Conservation (phyloP, 169 alveolate genomes). For the Cryptosporidium baileyi region DNA sequence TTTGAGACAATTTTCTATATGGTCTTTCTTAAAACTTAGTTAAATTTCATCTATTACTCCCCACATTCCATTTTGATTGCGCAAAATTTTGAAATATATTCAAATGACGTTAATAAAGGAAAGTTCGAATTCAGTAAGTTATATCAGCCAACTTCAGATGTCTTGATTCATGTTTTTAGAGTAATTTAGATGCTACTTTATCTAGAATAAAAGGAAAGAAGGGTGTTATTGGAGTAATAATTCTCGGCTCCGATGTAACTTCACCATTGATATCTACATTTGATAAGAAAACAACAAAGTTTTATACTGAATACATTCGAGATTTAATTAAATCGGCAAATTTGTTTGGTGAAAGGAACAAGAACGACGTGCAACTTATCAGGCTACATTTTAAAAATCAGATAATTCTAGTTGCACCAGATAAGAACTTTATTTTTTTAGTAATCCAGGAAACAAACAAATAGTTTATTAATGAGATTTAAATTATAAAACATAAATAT, state of each 20-base stretch:
- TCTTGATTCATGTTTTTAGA: not conserved
- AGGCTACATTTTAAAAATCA: conserved; percentile 38
- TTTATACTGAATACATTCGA: not conserved
- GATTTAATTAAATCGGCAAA: conserved; percentile 28
- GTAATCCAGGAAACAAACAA: conserved; percentile 36
- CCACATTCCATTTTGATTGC: too few species aligned
- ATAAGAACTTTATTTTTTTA: conserved; percentile 22
- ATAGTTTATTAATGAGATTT: not conserved
- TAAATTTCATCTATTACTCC: too few species aligned
- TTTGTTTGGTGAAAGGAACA: not conserved
- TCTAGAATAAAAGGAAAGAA: conserved; percentile 64
- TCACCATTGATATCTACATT: conserved; percentile 52
- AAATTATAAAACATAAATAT: not conserved
- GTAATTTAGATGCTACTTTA: conserved; percentile 4
- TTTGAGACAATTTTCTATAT: too few species aligned
- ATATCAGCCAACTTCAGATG: too few species aligned
- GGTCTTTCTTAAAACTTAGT: too few species aligned
- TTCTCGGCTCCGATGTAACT: not conserved
- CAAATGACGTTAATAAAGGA: conserved; percentile 28
- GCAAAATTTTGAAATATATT: not conserved
- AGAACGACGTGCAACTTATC: conserved; percentile 14
- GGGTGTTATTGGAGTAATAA: conserved; percentile 57
- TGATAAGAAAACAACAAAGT: conserved; percentile 48
- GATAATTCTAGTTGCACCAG: conserved; percentile 55
- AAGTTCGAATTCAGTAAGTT: conserved; percentile 54